Base-by-base conservation (phyloP, 2,329 filamentous ascomycete genomes). In the Fusarium chuoi region DNA sequence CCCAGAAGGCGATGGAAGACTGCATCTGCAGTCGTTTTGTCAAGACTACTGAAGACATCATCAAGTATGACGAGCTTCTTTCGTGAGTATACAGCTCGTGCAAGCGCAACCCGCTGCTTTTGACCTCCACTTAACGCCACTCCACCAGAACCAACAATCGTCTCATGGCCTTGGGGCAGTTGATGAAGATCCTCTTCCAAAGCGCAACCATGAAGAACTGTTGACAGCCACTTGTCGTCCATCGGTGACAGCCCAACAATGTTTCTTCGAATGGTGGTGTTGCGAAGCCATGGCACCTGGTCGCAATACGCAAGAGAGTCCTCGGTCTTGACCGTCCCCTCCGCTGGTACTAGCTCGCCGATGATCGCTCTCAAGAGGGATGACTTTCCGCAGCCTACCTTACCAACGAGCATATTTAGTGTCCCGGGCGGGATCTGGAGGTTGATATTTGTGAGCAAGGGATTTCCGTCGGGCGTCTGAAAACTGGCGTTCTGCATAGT, bases 31-130 rank as follows among this genome's bases (percentile, higher is more conserved):
- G 87, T 89, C 8, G 82, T 77, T 3, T 81, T 79, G 64, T 87
- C 86, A 5, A 88, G 79, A 1, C 82, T 83, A 54, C 85, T 85
- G 41, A 88, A 83, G 0, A 82, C 77, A 58, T 88, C 86, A 62
- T 89, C 87, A 2, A 88, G 74, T 7, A 89, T 38, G 2, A 86
- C 24, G 2, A 87, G 76, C 4, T 81, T 74, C 12, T 75, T 79
- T 14, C 79, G 71, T 2, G 83, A 80, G 65, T 86, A 89, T 0
- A 88, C 75, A 3, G 86, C 86, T 22, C 87, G 80, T 7, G 87
- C 86, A 4, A 88, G 75, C 6, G 84, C 83, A 33, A 85, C 77
- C 44, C 84, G 78, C 35, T 84, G 83, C 45, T 80, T 83, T 61
- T 87, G 85, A 2, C 85, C 85, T 41, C 85, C 85, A 44, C 84